Evolutionary conservation across 225 moss, liverwort and hornwort species (phyloP), one percentile per base, ranked within the genome.

Genomic region (Lunularia cruciata): DNA sequence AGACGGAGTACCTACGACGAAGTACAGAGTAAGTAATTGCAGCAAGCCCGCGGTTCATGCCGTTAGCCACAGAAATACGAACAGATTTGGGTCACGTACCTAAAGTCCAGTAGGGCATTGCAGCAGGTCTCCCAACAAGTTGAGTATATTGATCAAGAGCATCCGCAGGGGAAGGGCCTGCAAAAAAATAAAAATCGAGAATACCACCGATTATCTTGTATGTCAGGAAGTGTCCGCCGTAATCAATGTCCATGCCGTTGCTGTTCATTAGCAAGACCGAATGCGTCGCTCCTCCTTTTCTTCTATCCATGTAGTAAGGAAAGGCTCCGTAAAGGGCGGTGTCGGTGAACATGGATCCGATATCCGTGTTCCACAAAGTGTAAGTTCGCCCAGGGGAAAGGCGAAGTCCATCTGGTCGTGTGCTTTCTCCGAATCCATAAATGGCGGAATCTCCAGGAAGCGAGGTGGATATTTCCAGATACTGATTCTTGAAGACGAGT

Each of bases 401-500:
- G 46, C 70, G 77, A 3, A 82, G 55, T 10, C 82, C 82, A 42
- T 74, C 77, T 7, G 74, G 60, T 18, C 82, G 60, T 1, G 77
- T 82, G 66, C 82, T 82, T 71, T 82, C 77, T 1, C 82, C 82
- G 1, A 82, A 49, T 56, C 82, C 82, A 27, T 69, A 71, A 22
- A 82, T 67, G 26, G 60, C 61, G 8, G 82, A 77, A 33, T 65
- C 32, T 27, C 28, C 25, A 23, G 70, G 53, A 16, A 82, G 61
- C 36, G 65, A 49, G 1, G 82, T 71, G 47, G 82, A 77, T 5
- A 77, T 47, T 61, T 82, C 82, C 67, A 82, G 34, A 36, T 77
- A 82, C 26, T 77, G 82, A 58, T 82, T 77, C 74, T 82, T 82
- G 56, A 77, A 82, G 5, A 82, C 77, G 67, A 82, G 31, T 22